Base-by-base conservation (phyloP, 2,329 filamentous ascomycete genomes). In the Proliferodiscus dingleyae region DNA sequence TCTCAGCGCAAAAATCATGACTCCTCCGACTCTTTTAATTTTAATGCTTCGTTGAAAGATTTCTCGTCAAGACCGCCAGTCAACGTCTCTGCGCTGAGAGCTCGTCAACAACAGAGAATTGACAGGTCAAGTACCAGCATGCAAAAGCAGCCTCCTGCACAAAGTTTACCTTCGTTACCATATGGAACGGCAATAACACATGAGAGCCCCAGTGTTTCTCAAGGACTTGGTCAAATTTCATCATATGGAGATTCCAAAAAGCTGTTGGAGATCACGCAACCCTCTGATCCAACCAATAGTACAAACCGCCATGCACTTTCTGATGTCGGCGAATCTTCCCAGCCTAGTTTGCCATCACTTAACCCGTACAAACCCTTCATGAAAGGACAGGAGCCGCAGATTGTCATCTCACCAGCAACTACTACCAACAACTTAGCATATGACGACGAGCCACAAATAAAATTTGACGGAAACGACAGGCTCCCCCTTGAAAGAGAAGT, bases 401-500 rank as follows among this genome's bases (percentile, higher is more conserved):
- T 53, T 22, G 37, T 52, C 22, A 30, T 56, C 3, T 53, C 49
- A 19, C 45, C 37, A 29, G 41, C 39, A 22, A 43, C 50, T 33
- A 41, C 43, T 41, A 36, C 34, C 34, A 37, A 37, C 19, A 23
- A 8, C 23, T 10, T 22, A 23, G 18, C 28, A n/a, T n/a, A 41
- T 10, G 41, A 43, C 23, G 42, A 43, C 32, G 29, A 47, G 40
- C 33, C 22, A 44, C 26, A 16, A 40, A 23, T 37, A 11, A 46
- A 13, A 22, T 38, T 23, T 45, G 40, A 22, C 23, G 22, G 22
- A 11, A 38, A 47, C 10, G 26, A 45, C 7, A 48, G 52, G 43
- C 29, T 45, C 6, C 56, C 57, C 18, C 45, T 63, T 6, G 60
- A 63, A 38, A 47, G 58, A 46, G 59, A 61, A 36, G 51, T 63